These are phyloP conservation scores for Hura crepitans DNA, from an alignment of 441 rosid genomes.

Conservation along the genomic window DNA sequence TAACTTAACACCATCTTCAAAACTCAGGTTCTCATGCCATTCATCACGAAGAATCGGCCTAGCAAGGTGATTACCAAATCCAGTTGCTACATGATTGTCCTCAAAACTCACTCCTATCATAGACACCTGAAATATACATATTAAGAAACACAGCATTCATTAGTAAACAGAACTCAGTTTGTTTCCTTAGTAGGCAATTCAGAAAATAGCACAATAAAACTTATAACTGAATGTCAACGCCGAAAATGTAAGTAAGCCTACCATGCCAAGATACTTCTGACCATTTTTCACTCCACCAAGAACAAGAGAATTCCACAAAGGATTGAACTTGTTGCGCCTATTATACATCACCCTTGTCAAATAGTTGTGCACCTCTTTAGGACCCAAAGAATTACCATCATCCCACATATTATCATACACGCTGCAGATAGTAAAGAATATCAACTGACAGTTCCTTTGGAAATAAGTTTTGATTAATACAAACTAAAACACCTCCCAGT, in stretches of 20 bases:
- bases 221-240: neutral
- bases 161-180: neutral
- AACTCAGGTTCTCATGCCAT: constrained; percentile 87
- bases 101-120: constrained; percentile 94
- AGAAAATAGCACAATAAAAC: constrained; percentile 3
- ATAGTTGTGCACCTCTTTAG: constrained; percentile 95
- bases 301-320: constrained; percentile 94
- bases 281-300: constrained; percentile 97
- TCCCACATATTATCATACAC: constrained; percentile 98
- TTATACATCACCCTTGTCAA: constrained; percentile 92
- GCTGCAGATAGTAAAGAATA: constrained; percentile 42
- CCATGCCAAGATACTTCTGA: constrained; percentile 90
- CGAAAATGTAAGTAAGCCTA: constrained; percentile 26
- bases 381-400: constrained; percentile 98
- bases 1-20: constrained; percentile 87
- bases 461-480: neutral
- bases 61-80: constrained; percentile 96
- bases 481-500: neutral
- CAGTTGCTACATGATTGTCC: constrained; percentile 91
- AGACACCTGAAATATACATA: constrained; percentile 49
- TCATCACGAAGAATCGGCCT: constrained; percentile 93
- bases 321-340: constrained; percentile 93
- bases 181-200: neutral
- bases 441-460: constrained; percentile 8
- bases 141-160: neutral